Evolutionary conservation across 2,329 filamentous ascomycete genomes (phyloP).

Genomic region (Trichoderma pleuroti): DNA sequence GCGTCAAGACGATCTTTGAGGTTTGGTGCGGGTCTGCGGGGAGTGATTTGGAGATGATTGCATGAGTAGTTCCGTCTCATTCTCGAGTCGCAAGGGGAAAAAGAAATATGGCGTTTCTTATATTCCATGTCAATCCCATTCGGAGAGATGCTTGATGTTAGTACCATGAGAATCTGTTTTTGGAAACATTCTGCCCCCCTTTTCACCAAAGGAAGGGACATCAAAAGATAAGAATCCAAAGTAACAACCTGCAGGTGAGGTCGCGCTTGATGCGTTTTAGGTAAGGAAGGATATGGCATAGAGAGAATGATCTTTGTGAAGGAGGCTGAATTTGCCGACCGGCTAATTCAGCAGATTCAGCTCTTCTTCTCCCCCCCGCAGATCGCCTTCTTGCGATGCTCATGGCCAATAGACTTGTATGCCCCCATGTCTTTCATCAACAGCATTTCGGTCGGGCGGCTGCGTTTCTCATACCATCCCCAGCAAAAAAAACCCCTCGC

Average conservation of each 20-base stretch:
- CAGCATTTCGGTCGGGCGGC: neutral
- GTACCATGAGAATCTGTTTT: neutral
- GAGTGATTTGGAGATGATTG: neutral
- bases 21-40: neutral
- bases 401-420: neutral
- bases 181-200: neutral
- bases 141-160: rapidly evolving
- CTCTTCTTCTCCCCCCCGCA: neutral
- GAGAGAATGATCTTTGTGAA: neutral
- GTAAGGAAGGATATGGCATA: too few species aligned
- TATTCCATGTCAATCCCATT: neutral
- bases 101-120: neutral
- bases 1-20: neutral
- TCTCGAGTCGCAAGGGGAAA: neutral
- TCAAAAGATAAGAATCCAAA: neutral
- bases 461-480: neutral
- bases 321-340: neutral
- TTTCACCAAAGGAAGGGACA: neutral
- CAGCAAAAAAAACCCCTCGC: neutral
- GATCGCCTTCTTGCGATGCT: neutral
- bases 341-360: neutral
- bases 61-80: neutral
- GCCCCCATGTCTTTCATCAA: neutral
- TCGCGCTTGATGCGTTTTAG: too few species aligned
- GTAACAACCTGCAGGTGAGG: too few species aligned